These are phyloP conservation scores for Xylaria bambusicola DNA, from an alignment of 495 filamentous ascomycete genomes.

Conservation along the genomic window DNA sequence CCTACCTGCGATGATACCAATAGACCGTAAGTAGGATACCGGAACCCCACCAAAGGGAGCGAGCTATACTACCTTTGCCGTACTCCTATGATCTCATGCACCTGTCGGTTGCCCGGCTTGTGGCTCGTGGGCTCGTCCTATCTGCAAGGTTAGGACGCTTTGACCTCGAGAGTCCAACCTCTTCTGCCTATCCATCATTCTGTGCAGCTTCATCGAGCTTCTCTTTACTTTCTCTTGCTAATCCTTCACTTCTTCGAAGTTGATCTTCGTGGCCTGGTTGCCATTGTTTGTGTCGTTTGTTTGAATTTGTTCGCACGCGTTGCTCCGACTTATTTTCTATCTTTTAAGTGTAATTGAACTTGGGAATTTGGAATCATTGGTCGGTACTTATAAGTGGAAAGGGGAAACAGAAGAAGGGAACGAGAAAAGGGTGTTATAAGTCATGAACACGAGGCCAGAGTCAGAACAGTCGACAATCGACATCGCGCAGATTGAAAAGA, in stretches of 20 bases:
- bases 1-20: conserved; percentile 1
- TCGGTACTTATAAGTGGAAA: too few species aligned
- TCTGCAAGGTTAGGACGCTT: background rate
- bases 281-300: conserved; percentile 20
- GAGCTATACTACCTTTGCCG: too few species aligned
- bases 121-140: background rate
- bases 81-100: background rate
- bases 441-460: conserved; percentile 21
- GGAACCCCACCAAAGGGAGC: background rate
- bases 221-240: conserved; percentile 7
- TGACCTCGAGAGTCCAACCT: background rate
- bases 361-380: too few species aligned
- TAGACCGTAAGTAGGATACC: background rate
- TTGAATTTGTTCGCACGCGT: background rate
- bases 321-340: background rate
- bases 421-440: background rate
- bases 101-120: background rate
- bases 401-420: too few species aligned
- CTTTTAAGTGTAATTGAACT: too few species aligned
- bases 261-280: conserved; percentile 36
- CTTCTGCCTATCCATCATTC: conserved; percentile 6
- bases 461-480: conserved; percentile 22
- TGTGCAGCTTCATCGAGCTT: conserved; percentile 3
- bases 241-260: conserved; percentile 36
- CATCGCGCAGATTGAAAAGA: conserved; percentile 25